phyloP scores from a whole-genome alignment of 2,329 filamentous ascomycete genomes.

The Chaetomiaceae sp. region DNA sequence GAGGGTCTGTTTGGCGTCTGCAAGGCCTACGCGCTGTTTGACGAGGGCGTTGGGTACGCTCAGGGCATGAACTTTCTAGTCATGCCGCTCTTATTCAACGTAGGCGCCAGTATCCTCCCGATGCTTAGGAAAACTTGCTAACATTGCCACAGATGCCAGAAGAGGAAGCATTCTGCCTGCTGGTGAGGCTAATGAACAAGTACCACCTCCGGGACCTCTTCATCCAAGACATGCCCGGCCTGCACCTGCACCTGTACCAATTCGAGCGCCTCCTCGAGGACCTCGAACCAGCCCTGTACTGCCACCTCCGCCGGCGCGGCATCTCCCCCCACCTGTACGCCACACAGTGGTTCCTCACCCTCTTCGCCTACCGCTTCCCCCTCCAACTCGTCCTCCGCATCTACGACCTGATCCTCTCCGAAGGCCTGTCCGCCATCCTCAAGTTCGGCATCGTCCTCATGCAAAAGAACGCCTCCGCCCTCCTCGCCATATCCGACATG shows the following conservation, averaged over 20 bases:
- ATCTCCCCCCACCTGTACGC: conserved; percentile 92
- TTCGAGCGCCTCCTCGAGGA: conserved; percentile 95
- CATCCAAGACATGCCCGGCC: conserved; percentile 89
- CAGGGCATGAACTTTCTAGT: conserved; percentile 99
- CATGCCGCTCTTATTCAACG: conserved; percentile 94
- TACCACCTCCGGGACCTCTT: conserved; percentile 92
- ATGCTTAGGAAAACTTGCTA: not conserved
- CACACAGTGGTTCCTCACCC: conserved; percentile 96
- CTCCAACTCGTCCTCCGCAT: conserved; percentile 93
- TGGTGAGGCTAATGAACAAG: conserved; percentile 94
- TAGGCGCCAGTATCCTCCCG: conserved; percentile 40
- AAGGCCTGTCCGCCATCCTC: conserved; percentile 87
- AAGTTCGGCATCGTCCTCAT: conserved; percentile 94
- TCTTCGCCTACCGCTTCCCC: conserved; percentile 98
- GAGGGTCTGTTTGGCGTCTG: conserved; percentile 93
- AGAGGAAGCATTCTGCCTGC: conserved; percentile 90
- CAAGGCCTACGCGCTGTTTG: conserved; percentile 94
- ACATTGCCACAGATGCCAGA: conserved; percentile 70
- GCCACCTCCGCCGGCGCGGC: conserved; percentile 81
- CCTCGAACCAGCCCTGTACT: conserved; percentile 88
- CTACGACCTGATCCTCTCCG: conserved; percentile 90
- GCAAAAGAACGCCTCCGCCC: conserved; percentile 79
- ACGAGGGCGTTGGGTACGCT: conserved; percentile 91
- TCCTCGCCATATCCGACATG: conserved; percentile 90
- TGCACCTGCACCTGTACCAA: conserved; percentile 89